Evolutionary conservation across 441 rosid genomes (phyloP).

Genomic region (Omphalea diandra): DNA sequence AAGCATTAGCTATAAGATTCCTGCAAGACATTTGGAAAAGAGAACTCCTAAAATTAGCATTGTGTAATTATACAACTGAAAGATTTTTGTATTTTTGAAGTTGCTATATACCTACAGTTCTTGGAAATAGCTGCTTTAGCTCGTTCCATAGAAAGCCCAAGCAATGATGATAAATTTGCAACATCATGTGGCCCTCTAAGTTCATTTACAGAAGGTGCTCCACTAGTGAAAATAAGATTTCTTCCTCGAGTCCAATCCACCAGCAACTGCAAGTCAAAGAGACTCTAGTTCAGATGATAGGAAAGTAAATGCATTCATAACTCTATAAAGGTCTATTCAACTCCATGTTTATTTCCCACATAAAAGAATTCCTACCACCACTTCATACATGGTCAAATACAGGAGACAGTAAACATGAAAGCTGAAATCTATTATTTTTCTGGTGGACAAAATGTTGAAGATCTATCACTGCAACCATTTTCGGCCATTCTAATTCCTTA

Average conservation of each 20-base stretch:
- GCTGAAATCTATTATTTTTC: too few relatives aligned
- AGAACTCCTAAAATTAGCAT: constrained; percentile 9
- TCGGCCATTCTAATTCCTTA: too few relatives aligned
- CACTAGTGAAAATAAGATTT: constrained; percentile 70
- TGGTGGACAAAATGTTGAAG: too few relatives aligned
- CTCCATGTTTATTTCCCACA: too few relatives aligned
- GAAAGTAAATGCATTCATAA: background rate
- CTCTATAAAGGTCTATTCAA: too few relatives aligned
- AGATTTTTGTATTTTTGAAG: constrained; percentile 1
- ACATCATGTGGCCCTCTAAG: constrained; percentile 91
- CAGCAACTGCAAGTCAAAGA: constrained; percentile 48
- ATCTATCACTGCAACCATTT: too few relatives aligned
- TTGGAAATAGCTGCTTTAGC: constrained; percentile 76
- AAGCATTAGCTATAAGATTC: constrained; percentile 56
- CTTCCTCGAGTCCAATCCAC: constrained; percentile 88
- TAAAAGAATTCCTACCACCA: too few relatives aligned
- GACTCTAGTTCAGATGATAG: constrained; percentile 4
- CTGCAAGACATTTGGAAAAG: constrained; percentile 35
- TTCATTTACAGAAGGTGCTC: constrained; percentile 67
- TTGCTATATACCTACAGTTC: constrained; percentile 70
- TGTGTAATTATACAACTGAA: constrained; percentile 9
- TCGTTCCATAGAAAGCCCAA: constrained; percentile 68
- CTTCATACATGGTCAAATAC: too few relatives aligned
- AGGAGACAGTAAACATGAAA: too few relatives aligned
- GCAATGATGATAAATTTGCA: constrained; percentile 64